Base-by-base conservation (phyloP, 331 rosid genomes). In the Ulmus americana region DNA sequence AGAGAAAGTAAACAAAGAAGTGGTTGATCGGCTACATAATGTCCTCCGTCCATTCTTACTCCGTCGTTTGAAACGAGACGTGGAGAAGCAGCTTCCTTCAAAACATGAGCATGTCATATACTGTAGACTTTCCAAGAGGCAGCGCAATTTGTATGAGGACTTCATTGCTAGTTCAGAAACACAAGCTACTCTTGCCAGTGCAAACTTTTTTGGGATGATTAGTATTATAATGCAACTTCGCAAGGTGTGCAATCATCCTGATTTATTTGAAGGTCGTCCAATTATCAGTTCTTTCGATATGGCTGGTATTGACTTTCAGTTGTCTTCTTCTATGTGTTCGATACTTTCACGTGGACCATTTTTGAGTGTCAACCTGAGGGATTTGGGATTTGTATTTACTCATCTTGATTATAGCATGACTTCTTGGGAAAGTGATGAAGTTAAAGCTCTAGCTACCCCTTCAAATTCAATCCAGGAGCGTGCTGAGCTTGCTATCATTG, bases 201-300 rank as follows among this genome's bases (percentile, higher is more conserved):
- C 95, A 64, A 94, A 94, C 64, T 94, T 89, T 73, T 94, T 94
- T 82, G 96, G 97, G 76, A 94, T 94, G 98, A 94, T 94, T 74
- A 81, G 95, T 59, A 60, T 94, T 67, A 94, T 94, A 72, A 94
- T 94, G 98, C 98, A 94, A 75, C 98, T 94, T 76, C 94, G 97
- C 8, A 94, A 94, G 80, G 98, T 94, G 59, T 94, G 98, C 84
- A 94, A 94, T 69, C 98, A 94, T 73, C 98, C 98, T 22, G 98
- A 94, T 77, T 85, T 94, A 54, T 94, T 94, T 80, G 98, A 94
- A 82, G 98, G 98, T 49, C 97, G 98, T 76, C 98, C 98, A 51
- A 94, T 89, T 72, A 82, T 94, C 68, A 94, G 98, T 76, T 94
- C 98, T 68, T 87, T 82, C 79, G 97, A 94, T 75, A 94, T 94